These are phyloP conservation scores for Kwoniella dejecticola DNA, from an alignment of 768 basidiomycete species.

Conservation along the genomic window DNA sequence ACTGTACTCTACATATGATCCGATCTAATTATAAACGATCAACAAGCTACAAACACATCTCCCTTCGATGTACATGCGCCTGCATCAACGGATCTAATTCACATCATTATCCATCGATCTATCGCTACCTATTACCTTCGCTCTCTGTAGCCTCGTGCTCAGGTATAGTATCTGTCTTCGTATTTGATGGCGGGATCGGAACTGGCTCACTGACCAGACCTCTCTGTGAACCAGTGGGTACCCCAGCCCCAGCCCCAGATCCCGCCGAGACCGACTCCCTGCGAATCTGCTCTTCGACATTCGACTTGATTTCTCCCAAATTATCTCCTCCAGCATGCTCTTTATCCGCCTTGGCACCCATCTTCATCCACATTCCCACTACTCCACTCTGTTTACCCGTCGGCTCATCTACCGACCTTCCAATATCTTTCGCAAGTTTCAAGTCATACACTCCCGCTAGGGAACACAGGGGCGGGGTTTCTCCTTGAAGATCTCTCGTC, in stretches of 20 bases:
- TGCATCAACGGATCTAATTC: too few relatives aligned
- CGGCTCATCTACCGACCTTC: constrained; percentile 53
- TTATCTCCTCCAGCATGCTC: constrained; percentile 44
- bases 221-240: too few relatives aligned
- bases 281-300: constrained; percentile 24
- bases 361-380: constrained; percentile 49
- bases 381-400: constrained; percentile 46
- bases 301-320: constrained; percentile 40
- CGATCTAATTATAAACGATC: too few relatives aligned
- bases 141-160: constrained; percentile 3
- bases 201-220: constrained; percentile 8
- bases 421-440: constrained; percentile 42
- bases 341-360: constrained; percentile 50
- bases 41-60: too few relatives aligned
- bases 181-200: too few relatives aligned
- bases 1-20: background rate
- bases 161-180: too few relatives aligned
- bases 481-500: constrained; percentile 47
- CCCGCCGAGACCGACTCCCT: constrained; percentile 8
- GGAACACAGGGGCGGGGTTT: constrained; percentile 47
- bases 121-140: too few relatives aligned
- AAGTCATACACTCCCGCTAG: constrained; percentile 48
- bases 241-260: too few relatives aligned
- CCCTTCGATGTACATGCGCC: too few relatives aligned
- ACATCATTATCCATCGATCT: too few relatives aligned